Base-by-base conservation (phyloP, 805 yeast species). In the Zygotorulaspora danielsina region DNA sequence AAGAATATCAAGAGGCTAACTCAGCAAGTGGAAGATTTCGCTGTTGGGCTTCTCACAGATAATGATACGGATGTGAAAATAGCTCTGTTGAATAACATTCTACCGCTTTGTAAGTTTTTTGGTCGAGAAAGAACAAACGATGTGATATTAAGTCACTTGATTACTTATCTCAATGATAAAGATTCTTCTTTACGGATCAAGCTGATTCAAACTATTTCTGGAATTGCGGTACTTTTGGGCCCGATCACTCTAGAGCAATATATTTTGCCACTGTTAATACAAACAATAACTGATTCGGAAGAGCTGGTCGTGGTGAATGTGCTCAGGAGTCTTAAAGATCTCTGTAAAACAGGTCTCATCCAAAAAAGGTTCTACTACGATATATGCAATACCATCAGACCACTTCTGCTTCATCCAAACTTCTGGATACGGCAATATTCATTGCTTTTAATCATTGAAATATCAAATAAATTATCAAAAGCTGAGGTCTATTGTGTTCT, bases 61-160 rank as follows among this genome's bases (percentile, higher is more conserved):
- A 64, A 70, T 4, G 78, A 74, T 39, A 61, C 81, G 0, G 66
- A 69, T 35, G 95, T 89, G 0, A 78, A 83, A 42, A 73, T 84
- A 26, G 72, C 93, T 0, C 62, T 93, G 6, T 66, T 93, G 33
- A 65, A 72, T 30, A 78, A 84, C 44, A 81, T 89, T n/a, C 66
- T 83, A 6, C 84, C 88, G 0, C 60, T 93, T 3, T 86, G 96
- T 51, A 70, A 79, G 7, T 84, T 83, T 42, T 80, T 93, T 55
- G 96, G 96, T 0, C 78, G 81, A 39, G 95, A 86, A 39, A 84
- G 79, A 49, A 83, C 96, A 0, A 89, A 85, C 54, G 97, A 93
- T 57, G 69, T 93, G 28, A 79, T 93, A 16, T 64, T 93, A 33
- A 88, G 96, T 32, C 97, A 93, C 65, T 66, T 89, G 40, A 89